Evolutionary conservation across 73 alveolate species (phyloP).

Genomic region (Tetrahymena malaccensis): DNA sequence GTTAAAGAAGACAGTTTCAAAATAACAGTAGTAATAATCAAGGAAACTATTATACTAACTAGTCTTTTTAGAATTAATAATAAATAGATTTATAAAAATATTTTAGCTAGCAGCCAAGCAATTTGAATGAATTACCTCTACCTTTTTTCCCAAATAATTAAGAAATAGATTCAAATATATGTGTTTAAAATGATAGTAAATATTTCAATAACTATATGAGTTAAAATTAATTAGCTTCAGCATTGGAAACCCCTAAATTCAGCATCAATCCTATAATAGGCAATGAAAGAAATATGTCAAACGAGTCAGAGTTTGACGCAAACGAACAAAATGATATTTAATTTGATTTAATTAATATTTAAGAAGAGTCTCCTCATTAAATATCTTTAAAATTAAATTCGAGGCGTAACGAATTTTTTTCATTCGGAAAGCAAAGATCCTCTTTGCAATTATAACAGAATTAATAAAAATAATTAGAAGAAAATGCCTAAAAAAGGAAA

Average conservation of each 20-base stretch:
- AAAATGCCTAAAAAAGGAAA: neutral
- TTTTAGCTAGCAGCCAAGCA: neutral
- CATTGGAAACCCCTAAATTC: neutral
- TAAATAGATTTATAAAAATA: neutral
- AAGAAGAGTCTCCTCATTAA: neutral
- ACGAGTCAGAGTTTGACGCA: neutral
- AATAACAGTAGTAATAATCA: no score
- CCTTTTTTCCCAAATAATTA: neutral
- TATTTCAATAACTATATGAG: neutral
- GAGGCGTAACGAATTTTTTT: neutral
- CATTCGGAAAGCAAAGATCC: neutral
- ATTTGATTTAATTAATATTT: neutral
- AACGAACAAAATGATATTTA: neutral
- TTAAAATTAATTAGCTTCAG: neutral
- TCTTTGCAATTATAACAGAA: neutral
- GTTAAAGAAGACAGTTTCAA: neutral
- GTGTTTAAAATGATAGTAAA: neutral
- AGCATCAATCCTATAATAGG: neutral
- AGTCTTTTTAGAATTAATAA: neutral
- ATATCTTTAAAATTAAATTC: neutral
- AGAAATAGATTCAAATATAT: neutral
- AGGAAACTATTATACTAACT: neutral
- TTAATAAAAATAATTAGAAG: neutral
- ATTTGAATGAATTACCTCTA: neutral
- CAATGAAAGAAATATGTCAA: neutral